These are phyloP conservation scores for Boletus reticulatus DNA, from an alignment of 768 basidiomycete species.

Conservation along the genomic window DNA sequence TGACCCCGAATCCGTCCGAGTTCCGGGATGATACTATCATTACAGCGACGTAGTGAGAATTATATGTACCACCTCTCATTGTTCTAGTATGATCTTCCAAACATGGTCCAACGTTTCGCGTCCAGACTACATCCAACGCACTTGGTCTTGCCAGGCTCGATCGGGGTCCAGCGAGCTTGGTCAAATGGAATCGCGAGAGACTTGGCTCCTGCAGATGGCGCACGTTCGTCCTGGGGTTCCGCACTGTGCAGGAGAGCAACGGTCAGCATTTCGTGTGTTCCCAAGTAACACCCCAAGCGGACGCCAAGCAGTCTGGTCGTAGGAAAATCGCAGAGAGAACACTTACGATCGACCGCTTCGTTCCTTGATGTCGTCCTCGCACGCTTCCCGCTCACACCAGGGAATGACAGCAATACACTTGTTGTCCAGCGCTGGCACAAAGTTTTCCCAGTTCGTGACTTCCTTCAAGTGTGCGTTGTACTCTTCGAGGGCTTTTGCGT, in stretches of 20 bases:
- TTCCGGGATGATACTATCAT: too few species aligned
- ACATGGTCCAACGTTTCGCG: slow-evolving; percentile 96
- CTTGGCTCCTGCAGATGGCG: slow-evolving; percentile 97
- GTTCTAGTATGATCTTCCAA: slow-evolving; percentile 80
- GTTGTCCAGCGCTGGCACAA: slow-evolving; percentile 87
- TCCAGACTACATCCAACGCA: slow-evolving; percentile 86
- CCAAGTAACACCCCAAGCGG: neutral
- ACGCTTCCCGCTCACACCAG: slow-evolving; percentile 92
- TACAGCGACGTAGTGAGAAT: neutral
- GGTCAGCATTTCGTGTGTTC: neutral
- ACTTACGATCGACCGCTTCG: slow-evolving; percentile 77
- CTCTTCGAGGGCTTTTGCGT: slow-evolving; percentile 65
- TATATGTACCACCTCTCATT: neutral
- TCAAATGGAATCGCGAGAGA: slow-evolving; percentile 96
- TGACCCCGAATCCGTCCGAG: too few species aligned
- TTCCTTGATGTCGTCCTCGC: slow-evolving; percentile 99
- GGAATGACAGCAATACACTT: slow-evolving; percentile 89
- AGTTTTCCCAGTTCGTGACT: slow-evolving; percentile 86
- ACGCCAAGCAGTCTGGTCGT: neutral
- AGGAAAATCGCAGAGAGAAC: neutral
- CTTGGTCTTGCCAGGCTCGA: slow-evolving; percentile 82
- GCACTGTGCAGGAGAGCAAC: slow-evolving; percentile 43
- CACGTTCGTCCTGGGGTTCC: slow-evolving; percentile 89
- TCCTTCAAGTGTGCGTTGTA: slow-evolving; percentile 71
- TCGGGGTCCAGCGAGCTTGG: slow-evolving; percentile 75